Conservation (phyloP, 2,329 filamentous ascomycete species). For the Gaeumannomyces sp. region DNA sequence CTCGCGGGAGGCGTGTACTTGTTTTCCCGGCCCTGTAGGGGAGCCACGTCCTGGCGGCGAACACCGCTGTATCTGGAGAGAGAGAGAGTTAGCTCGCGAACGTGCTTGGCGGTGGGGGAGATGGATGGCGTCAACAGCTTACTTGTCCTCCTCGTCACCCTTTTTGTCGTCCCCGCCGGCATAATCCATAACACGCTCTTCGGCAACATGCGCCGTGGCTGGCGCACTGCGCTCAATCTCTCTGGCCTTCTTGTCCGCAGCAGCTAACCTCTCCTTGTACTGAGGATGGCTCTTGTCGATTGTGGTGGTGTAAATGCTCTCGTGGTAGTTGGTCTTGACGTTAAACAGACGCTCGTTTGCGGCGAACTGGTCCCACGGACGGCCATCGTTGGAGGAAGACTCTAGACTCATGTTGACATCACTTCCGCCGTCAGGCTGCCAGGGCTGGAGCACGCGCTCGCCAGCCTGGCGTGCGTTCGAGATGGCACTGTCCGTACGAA, state of each 20-base stretch:
- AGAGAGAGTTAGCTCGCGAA: constrained; percentile 11
- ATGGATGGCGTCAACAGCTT: constrained; percentile 23
- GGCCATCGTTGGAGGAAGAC: constrained; percentile 33
- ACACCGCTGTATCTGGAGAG: constrained; percentile 78
- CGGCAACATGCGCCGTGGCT: constrained; percentile 76
- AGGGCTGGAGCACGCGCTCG: constrained; percentile 74
- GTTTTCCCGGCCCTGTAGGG: constrained; percentile 52
- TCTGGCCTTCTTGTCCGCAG: constrained; percentile 75
- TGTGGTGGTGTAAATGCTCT: constrained; percentile 87
- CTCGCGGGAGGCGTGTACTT: constrained; percentile 90
- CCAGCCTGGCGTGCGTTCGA: constrained; percentile 63
- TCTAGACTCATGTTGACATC: constrained; percentile 68
- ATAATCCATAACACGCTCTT: constrained; percentile 73
- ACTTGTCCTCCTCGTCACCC: constrained; percentile 91
- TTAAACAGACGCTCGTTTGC: constrained; percentile 85
- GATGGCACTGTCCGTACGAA: constrained; percentile 85
- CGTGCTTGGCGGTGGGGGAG: constrained; percentile 7
- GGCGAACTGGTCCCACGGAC: constrained; percentile 88
- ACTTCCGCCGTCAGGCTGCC: constrained; percentile 64
- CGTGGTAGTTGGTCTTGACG: constrained; percentile 82
- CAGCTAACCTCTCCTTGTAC: constrained; percentile 70
- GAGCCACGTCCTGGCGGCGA: constrained; percentile 65
- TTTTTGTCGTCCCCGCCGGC: constrained; percentile 58
- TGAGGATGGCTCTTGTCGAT: constrained; percentile 80
- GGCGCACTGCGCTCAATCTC: constrained; percentile 78